phyloP scores from a whole-genome alignment of 192 early-diverging fungal species.

The Coemansia sp. region DNA sequence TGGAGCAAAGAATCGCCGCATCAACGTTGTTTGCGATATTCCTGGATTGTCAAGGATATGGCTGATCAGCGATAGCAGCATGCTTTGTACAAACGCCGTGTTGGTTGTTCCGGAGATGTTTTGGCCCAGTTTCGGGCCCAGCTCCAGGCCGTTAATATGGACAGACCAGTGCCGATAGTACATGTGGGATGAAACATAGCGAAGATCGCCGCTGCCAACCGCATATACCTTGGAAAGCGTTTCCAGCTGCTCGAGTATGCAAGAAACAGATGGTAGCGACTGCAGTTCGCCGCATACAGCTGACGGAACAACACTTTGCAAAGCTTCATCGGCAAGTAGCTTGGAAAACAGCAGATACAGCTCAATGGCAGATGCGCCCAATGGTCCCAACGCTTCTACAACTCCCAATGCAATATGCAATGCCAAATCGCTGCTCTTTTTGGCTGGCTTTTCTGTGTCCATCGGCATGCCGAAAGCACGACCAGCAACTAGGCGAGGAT shows the following conservation, averaged over 20 bases:
- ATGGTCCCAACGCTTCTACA: slow-evolving; percentile 19
- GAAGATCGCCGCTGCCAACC: slow-evolving; percentile 35
- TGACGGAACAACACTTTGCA: neutral
- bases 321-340: neutral
- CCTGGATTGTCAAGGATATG: slow-evolving; percentile 33
- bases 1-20: slow-evolving; percentile 41
- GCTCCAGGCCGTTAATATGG: slow-evolving; percentile 2
- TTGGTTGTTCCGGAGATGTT: slow-evolving; percentile 29
- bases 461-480: neutral
- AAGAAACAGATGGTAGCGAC: neutral
- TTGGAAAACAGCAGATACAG: slow-evolving; percentile 9
- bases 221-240: slow-evolving; percentile 7
- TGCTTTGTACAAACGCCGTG: slow-evolving; percentile 12
- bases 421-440: slow-evolving; percentile 4
- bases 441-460: neutral
- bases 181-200: slow-evolving; percentile 25
- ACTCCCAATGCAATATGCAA: slow-evolving; percentile 7
- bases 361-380: slow-evolving; percentile 30
- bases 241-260: neutral
- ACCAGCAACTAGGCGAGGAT: neutral
- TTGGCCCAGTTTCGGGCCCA: slow-evolving; percentile 32
- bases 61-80: slow-evolving; percentile 24
- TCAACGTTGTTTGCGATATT: slow-evolving; percentile 26
- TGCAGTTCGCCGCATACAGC: neutral
- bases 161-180: slow-evolving; percentile 30